Evolutionary conservation across 2,329 filamentous ascomycete species (phyloP).

Genomic region (Aspergillus melleus): DNA sequence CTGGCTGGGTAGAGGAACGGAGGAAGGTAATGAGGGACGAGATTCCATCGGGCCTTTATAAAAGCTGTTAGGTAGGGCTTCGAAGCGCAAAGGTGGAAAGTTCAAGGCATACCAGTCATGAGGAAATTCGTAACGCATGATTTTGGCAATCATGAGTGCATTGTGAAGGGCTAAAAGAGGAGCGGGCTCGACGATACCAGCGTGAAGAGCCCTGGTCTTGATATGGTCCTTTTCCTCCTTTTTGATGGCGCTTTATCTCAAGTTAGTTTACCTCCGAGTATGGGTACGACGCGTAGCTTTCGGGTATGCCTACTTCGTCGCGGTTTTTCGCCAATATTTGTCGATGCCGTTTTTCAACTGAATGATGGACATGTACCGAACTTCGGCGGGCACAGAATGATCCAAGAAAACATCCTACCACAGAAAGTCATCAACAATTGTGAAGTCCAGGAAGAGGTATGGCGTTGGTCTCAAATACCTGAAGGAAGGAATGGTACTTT

Average conservation of each 20-base stretch:
- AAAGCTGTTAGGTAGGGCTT: slow-evolving; percentile 10
- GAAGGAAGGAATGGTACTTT: slow-evolving; percentile 68
- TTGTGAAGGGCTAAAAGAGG: slow-evolving; percentile 79
- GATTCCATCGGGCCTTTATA: slow-evolving; percentile 49
- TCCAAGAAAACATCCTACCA: slow-evolving; percentile 76
- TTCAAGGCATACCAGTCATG: slow-evolving; percentile 66
- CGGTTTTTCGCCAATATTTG: slow-evolving; percentile 84
- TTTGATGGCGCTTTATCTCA: slow-evolving; percentile 52
- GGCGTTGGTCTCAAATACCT: slow-evolving; percentile 49
- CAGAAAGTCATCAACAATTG: not conserved
- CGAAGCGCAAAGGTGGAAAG: not conserved
- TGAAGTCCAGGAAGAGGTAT: not conserved
- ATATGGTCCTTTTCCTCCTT: slow-evolving; percentile 76
- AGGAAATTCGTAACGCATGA: slow-evolving; percentile 86
- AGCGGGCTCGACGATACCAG: slow-evolving; percentile 75
- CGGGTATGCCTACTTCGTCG: slow-evolving; percentile 57
- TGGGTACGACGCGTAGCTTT: not conserved
- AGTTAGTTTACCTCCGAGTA: slow-evolving; percentile 16
- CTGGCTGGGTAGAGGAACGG: slow-evolving; percentile 53
- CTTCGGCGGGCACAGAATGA: slow-evolving; percentile 70
- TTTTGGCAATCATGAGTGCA: slow-evolving; percentile 82
- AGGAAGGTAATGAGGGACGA: slow-evolving; percentile 62
- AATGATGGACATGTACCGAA: slow-evolving; percentile 87
- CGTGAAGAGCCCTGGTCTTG: slow-evolving; percentile 70
- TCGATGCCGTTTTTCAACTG: slow-evolving; percentile 97